A percentile compares a stretch with the other conserved stretches of the same genome.
Evolutionary conservation across 2,329 filamentous ascomycete genomes (phyloP).

Genomic region (Coleophoma cylindrospora): DNA sequence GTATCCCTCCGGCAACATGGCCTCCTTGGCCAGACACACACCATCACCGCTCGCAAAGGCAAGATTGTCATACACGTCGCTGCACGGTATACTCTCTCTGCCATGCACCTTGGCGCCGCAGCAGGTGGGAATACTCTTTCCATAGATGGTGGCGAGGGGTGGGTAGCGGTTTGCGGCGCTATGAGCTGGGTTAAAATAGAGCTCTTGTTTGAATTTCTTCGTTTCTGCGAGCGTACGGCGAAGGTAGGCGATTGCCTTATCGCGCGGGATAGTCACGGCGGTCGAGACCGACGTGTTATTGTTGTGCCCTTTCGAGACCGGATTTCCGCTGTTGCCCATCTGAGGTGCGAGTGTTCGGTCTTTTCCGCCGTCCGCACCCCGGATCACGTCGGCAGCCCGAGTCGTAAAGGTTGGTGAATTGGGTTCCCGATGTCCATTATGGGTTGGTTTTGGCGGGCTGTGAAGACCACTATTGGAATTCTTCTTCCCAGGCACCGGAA

Average conservation of each 20-base stretch:
- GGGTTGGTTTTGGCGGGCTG: slow-evolving; percentile 9
- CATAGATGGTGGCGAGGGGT: slow-evolving; percentile 77
- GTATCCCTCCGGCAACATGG: slow-evolving; percentile 82
- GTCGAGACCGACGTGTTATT: slow-evolving; percentile 24
- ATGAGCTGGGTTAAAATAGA: slow-evolving; percentile 56
- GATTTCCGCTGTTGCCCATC: slow-evolving; percentile 18
- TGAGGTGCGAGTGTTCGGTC: slow-evolving; percentile 23
- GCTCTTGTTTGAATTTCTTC: slow-evolving; percentile 70
- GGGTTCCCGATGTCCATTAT: slow-evolving; percentile 21
- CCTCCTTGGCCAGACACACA: slow-evolving; percentile 78
- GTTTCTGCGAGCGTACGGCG: slow-evolving; percentile 66
- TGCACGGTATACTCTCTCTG: slow-evolving; percentile 66
- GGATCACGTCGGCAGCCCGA: slow-evolving; percentile 18
- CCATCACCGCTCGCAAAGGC: slow-evolving; percentile 86
- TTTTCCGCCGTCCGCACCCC: slow-evolving; percentile 16
- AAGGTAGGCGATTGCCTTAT: slow-evolving; percentile 57
- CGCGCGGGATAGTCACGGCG: slow-evolving; percentile 25
- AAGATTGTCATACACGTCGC: slow-evolving; percentile 80
- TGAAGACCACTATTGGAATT: slow-evolving; percentile 11
- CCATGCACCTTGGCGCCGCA: slow-evolving; percentile 72
- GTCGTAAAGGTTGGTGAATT: slow-evolving; percentile 16
- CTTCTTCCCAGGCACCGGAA: slow-evolving; percentile 22
- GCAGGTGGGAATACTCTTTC: slow-evolving; percentile 81
- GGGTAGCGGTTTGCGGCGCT: slow-evolving; percentile 70
- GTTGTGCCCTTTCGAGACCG: slow-evolving; percentile 14